Percentiles rank a stretch among this genome's conserved stretches.
These are phyloP conservation scores for Lactifluus hygrophoroides DNA, from an alignment of 768 basidiomycete species.

Conservation along the genomic window DNA sequence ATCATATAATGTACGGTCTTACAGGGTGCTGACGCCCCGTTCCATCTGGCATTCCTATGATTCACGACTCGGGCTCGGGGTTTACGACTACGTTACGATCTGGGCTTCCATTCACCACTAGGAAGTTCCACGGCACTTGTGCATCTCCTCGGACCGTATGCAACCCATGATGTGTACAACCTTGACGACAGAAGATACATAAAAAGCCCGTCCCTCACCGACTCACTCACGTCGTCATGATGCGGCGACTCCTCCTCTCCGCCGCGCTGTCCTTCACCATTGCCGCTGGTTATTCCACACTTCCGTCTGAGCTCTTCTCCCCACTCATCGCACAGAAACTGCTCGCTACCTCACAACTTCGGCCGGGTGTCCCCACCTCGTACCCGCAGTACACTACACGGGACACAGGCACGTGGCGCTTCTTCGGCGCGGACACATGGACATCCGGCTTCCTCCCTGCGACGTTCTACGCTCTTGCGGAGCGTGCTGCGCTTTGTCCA, in stretches of 20 bases:
- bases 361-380: slow-evolving; percentile 31
- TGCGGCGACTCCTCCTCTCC: background rate
- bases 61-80: too few relatives aligned
- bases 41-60: too few relatives aligned
- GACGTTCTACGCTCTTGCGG: slow-evolving; percentile 50
- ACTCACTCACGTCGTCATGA: background rate
- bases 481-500: slow-evolving; percentile 41
- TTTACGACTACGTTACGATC: too few relatives aligned
- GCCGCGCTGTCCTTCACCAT: background rate
- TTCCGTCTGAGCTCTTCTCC: slow-evolving; percentile 48
- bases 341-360: slow-evolving; percentile 42
- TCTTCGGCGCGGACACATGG: slow-evolving; percentile 51
- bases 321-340: slow-evolving; percentile 50
- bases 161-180: too few relatives aligned
- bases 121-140: too few relatives aligned
- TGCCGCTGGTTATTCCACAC: slow-evolving; percentile 13
- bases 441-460: slow-evolving; percentile 62
- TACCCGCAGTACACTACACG: slow-evolving; percentile 57
- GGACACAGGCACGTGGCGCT: slow-evolving; percentile 42
- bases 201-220: background rate
- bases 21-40: too few relatives aligned
- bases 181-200: too few relatives aligned
- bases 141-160: too few relatives aligned
- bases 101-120: too few relatives aligned
- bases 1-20: too few relatives aligned